A percentile compares a stretch with the other conserved stretches of the same genome.
phyloP scores from a whole-genome alignment of 1,139 yeast species.

The Kodamaea fungicola region DNA sequence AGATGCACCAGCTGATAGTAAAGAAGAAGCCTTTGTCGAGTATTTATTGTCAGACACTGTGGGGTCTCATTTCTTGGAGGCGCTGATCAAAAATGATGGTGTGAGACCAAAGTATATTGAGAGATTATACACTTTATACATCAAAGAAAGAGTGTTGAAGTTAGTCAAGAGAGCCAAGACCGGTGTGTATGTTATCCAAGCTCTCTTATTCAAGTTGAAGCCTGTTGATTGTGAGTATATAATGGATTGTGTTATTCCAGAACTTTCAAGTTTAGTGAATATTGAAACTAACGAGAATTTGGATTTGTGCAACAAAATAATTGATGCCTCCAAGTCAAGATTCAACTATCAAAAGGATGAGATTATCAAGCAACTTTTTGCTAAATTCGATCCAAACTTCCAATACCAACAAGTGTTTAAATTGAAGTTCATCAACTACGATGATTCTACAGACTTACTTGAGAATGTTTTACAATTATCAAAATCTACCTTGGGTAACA shows the following conservation, averaged over 20 bases:
- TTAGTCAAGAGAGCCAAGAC: slow-evolving; percentile 75
- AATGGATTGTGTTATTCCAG: slow-evolving; percentile 68
- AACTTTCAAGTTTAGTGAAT: slow-evolving; percentile 57
- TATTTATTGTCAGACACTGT: slow-evolving; percentile 81
- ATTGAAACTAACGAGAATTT: slow-evolving; percentile 52
- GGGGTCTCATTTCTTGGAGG: slow-evolving; percentile 87
- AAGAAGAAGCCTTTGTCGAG: slow-evolving; percentile 81
- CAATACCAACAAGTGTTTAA: slow-evolving; percentile 32
- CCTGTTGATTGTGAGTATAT: slow-evolving; percentile 58
- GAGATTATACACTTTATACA: slow-evolving; percentile 66
- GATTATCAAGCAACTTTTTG: slow-evolving; percentile 56
- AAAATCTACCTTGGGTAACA: slow-evolving; percentile 74
- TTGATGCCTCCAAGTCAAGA: slow-evolving; percentile 63
- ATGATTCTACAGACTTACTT: slow-evolving; percentile 46
- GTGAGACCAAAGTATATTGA: slow-evolving; percentile 68
- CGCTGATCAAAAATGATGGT: slow-evolving; percentile 55
- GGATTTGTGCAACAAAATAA: slow-evolving; percentile 64
- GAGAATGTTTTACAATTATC: slow-evolving; percentile 66
- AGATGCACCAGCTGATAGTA: slow-evolving; percentile 48
- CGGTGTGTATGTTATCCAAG: slow-evolving; percentile 81
- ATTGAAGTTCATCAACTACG: slow-evolving; percentile 13
- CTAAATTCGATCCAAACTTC: slow-evolving; percentile 55
- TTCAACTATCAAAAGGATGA: slow-evolving; percentile 64
- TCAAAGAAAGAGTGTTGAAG: slow-evolving; percentile 68
- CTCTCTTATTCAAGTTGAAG: slow-evolving; percentile 58